Evolutionary conservation across 345 rosid genomes (phyloP), one percentile per base, ranked within the genome.

Genomic region (Gossypium arboreum): DNA sequence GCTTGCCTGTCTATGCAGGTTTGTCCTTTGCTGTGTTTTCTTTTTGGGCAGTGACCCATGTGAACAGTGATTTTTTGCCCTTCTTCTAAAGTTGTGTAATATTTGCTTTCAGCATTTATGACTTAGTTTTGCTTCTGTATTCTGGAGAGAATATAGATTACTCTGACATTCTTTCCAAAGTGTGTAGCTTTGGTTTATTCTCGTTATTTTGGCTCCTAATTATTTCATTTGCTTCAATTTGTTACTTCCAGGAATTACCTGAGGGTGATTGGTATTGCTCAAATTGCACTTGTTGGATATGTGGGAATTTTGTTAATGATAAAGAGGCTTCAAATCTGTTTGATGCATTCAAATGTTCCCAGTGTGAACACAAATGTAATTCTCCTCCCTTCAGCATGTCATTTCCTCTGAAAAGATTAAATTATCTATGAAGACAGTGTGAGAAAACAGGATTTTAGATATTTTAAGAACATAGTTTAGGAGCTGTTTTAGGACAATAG

Each of bases 181-280:
- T 0, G 17, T 57, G 54, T 68, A 50, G 72, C 13, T 68, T 68
- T 48, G 16, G 10, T 48, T 50, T 68, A 29, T 51, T 15, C 24
- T 1, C 2, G 18, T 60, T 39, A 16, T 25, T 51, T 63, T 39
- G 63, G 15, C 15, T 18, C 12, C 41, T 72, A 50, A 55, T 65
- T 70, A 2, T 78, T 67, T 69, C 68, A 10, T 34, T 25, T 66
- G 47, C 68, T 73, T 79, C 60, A 78, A 79, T 74, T 52, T 22
- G 9, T 66, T 68, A 20, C 39, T 47, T 69, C 60, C 87, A 94
- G 98, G 97, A 86, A 76, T 86, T 94, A 72, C 98, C 98, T 61
- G 92, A 93, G 70, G 95, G 92, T 76, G 85, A 83, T 82, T 94
- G 98, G 98, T 92, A 92, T 86, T 94, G 98, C 83, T 78, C 91